Evolutionary conservation across 495 filamentous ascomycete species (phyloP).

Genomic region (Penicillium dipodomyicola): DNA sequence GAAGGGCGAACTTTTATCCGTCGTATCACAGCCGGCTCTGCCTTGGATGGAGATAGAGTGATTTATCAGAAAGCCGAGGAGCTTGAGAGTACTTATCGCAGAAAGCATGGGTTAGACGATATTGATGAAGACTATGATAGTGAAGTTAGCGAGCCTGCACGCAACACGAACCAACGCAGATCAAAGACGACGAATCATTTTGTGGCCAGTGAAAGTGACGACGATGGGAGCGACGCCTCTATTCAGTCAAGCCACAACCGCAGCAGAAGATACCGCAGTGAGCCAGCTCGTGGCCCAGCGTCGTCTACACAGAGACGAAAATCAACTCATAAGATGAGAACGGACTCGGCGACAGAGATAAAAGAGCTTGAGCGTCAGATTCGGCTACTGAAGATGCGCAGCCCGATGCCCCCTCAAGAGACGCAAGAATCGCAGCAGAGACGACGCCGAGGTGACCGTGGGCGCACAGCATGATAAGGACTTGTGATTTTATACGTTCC

Average conservation of each 20-base stretch:
- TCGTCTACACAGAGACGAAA: neutral
- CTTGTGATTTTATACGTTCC: neutral
- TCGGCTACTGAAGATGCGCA: neutral
- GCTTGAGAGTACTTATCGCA: conserved; percentile 13
- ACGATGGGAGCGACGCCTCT: neutral
- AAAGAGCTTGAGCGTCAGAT: neutral
- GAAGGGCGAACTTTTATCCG: conserved; percentile 24
- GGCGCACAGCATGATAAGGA: neutral
- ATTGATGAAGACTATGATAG: conserved; percentile 6
- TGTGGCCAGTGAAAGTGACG: neutral
- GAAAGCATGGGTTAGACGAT: conserved; percentile 6
- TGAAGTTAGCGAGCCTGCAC: neutral
- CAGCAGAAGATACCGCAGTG: neutral
- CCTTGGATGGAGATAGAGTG: conserved; percentile 18
- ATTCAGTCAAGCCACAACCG: neutral
- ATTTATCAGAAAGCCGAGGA: conserved; percentile 27
- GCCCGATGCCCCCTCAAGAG: neutral
- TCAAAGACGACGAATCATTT: neutral
- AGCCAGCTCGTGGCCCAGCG: neutral
- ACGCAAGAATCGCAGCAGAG: neutral
- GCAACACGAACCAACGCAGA: neutral
- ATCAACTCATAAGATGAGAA: neutral
- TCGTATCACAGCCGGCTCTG: conserved; percentile 16
- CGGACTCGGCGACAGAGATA: neutral
- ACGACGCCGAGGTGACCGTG: neutral